Conservation (phyloP, 1,284 basidiomycete species). For the Heimioporus retisporus region DNA sequence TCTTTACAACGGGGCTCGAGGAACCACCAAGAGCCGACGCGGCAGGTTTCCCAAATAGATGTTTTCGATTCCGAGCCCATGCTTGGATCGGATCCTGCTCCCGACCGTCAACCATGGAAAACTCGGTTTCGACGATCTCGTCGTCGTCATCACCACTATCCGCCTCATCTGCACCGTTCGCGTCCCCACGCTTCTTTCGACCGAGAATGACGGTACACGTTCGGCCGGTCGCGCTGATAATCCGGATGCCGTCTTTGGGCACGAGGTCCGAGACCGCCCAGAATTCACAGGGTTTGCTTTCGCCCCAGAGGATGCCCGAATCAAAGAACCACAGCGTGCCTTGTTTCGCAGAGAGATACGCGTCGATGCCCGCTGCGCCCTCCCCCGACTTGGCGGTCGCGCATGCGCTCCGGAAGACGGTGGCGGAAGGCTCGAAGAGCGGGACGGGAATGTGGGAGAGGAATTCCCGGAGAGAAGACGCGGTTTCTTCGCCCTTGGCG, state of each 20-base stretch:
- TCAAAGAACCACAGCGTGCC: conserved; percentile 79
- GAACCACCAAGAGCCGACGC: background rate
- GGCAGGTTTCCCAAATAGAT: conserved; percentile 62
- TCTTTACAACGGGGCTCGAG: background rate
- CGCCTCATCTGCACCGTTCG: conserved; percentile 14
- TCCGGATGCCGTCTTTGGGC: conserved; percentile 63
- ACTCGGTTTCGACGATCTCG: conserved; percentile 67
- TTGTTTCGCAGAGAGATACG: conserved; percentile 74
- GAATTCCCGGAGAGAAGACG: conserved; percentile 60
- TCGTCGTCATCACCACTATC: conserved; percentile 44
- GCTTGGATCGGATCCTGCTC: conserved; percentile 72
- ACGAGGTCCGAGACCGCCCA: conserved; percentile 73
- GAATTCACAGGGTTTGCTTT: conserved; percentile 79
- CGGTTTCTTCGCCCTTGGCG: conserved; percentile 63
- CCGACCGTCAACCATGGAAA: conserved; percentile 75
- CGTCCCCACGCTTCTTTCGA: conserved; percentile 43
- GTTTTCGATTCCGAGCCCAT: conserved; percentile 69
- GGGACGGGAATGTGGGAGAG: conserved; percentile 59
- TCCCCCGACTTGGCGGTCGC: conserved; percentile 47
- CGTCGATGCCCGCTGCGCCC: conserved; percentile 68
- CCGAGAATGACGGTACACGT: conserved; percentile 72
- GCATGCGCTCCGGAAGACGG: conserved; percentile 66
- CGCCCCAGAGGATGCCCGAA: conserved; percentile 76
- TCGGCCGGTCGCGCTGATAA: conserved; percentile 73
- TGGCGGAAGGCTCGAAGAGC: conserved; percentile 59